Evolutionary conservation across 2,329 filamentous ascomycete genomes (phyloP).

Genomic region (Monilinia laxa): DNA sequence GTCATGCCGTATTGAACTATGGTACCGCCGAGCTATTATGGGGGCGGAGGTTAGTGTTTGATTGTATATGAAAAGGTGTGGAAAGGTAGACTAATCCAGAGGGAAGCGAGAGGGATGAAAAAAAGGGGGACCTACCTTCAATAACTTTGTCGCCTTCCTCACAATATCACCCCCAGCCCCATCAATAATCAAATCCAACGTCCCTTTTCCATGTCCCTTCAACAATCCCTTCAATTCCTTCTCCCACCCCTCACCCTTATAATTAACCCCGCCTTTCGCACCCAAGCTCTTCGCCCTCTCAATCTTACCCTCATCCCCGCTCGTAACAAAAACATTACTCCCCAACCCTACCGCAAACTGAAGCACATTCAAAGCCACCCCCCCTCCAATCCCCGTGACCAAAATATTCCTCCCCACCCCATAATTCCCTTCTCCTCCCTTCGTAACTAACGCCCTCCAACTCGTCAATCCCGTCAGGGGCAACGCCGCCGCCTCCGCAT

Average conservation of each 20-base stretch:
- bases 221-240: conserved; percentile 66
- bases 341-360: conserved; percentile 76
- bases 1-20: conserved; percentile 93
- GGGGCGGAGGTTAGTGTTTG: background rate
- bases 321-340: conserved; percentile 42
- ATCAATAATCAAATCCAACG: conserved; percentile 81
- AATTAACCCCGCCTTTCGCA: conserved; percentile 77
- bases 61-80: no score
- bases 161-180: conserved; percentile 86
- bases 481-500: conserved; percentile 77
- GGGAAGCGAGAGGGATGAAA: background rate
- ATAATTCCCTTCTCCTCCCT: conserved; percentile 61
- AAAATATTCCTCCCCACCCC: conserved; percentile 70
- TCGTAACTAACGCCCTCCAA: conserved; percentile 82
- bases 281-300: conserved; percentile 69
- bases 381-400: conserved; percentile 88
- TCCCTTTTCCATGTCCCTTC: conserved; percentile 60
- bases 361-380: conserved; percentile 80
- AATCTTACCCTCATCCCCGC: conserved; percentile 67
- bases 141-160: conserved; percentile 61
- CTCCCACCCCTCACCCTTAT: conserved; percentile 79
- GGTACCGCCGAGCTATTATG: conserved; percentile 66
- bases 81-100: background rate
- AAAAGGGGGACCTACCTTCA: conserved; percentile 57
- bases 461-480: conserved; percentile 73